Conservation (phyloP, 352 stramenopile species). For the Phytophthora fragariae region DNA sequence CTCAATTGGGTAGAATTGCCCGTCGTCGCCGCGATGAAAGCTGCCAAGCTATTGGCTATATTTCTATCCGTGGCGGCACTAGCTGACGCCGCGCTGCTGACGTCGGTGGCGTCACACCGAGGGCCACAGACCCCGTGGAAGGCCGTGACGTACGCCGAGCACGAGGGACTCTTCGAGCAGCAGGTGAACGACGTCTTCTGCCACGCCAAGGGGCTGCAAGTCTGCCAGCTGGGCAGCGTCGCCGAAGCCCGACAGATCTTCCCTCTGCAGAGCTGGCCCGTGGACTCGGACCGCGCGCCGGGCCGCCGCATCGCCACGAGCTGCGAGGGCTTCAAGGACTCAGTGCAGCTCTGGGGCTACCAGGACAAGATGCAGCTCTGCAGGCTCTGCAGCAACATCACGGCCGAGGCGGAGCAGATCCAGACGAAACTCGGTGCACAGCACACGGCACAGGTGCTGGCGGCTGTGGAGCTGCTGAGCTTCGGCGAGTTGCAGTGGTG, state of each 20-base stretch:
- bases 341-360: constrained; percentile 56
- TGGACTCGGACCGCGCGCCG: constrained; percentile 44
- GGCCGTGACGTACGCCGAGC: constrained; percentile 28
- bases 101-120: constrained; percentile 20
- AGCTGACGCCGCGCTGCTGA: constrained; percentile 28
- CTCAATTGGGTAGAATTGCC: constrained; percentile 39
- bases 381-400: constrained; percentile 47
- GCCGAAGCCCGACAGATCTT: constrained; percentile 52
- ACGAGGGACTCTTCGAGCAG: constrained; percentile 44
- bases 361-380: constrained; percentile 64
- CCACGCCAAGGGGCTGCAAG: constrained; percentile 50
- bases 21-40: constrained; percentile 1
- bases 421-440: constrained; percentile 18
- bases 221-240: constrained; percentile 48
- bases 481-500: constrained; percentile 62
- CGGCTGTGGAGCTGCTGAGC: constrained; percentile 46
- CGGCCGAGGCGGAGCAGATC: constrained; percentile 33
- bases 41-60: constrained; percentile 23
- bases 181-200: constrained; percentile 61
- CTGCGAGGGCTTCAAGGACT: constrained; percentile 52
- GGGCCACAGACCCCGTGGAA: constrained; percentile 42
- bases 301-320: constrained; percentile 38
- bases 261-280: constrained; percentile 47
- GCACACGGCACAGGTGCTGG: constrained; percentile 36
- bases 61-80: constrained; percentile 23